Evolutionary conservation across 2,329 filamentous ascomycete genomes (phyloP).

Genomic region (Sarocladium kiliense): DNA sequence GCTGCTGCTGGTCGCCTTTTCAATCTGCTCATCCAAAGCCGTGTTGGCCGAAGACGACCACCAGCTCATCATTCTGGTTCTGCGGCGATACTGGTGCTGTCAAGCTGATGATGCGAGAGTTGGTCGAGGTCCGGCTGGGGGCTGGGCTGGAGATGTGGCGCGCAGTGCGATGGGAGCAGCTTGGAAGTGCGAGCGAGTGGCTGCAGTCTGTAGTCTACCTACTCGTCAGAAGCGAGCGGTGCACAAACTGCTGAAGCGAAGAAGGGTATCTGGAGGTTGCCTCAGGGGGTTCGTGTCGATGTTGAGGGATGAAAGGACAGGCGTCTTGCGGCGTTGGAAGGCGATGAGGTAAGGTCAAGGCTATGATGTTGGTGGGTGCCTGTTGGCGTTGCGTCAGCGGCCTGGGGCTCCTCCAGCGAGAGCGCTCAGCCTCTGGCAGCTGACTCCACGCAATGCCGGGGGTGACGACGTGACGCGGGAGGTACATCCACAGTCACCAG

Average conservation of each 20-base stretch:
- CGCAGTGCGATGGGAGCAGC: not conserved
- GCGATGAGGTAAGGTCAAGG: not conserved
- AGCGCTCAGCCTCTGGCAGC: slow-evolving; percentile 5
- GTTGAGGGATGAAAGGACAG: too few species aligned
- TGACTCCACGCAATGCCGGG: slow-evolving; percentile 1
- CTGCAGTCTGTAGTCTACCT: too few species aligned
- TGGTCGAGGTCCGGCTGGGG: not conserved
- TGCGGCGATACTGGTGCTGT: not conserved
- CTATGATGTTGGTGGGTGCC: slow-evolving; percentile 4
- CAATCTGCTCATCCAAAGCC: slow-evolving; percentile 94
- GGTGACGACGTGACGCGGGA: not conserved
- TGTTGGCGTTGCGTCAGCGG: slow-evolving; percentile 8
- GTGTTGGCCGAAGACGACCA: slow-evolving; percentile 91
- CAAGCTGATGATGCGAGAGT: not conserved
- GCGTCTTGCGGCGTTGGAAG: not conserved
- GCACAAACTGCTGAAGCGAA: not conserved
- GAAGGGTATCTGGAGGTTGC: not conserved
- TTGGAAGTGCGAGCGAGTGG: not conserved
- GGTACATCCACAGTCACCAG: not conserved
- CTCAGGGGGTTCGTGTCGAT: not conserved
- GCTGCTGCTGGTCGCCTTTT: slow-evolving; percentile 89
- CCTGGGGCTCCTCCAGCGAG: not conserved
- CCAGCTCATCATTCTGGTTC: slow-evolving; percentile 72
- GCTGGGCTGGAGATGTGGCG: not conserved
- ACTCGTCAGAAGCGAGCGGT: too few species aligned